Conservation (phyloP, 805 yeast species). For the Maudiozyma saulgeensis region DNA sequence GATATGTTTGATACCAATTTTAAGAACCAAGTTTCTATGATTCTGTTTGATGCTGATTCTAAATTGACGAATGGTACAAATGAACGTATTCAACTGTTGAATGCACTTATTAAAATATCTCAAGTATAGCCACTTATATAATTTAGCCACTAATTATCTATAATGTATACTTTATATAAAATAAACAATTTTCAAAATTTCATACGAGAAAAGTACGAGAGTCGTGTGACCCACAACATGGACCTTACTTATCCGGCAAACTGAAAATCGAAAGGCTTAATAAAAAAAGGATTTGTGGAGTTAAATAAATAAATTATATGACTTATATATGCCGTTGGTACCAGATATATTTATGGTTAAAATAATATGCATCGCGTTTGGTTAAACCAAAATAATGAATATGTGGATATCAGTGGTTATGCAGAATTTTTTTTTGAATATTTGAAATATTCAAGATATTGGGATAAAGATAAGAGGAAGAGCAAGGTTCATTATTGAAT, state of each 20-base stretch:
- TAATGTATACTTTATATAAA: background rate
- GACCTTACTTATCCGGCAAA: background rate
- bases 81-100: slow-evolving; percentile 74
- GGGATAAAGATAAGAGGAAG: too few species aligned
- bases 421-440: too few species aligned
- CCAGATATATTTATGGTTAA: background rate
- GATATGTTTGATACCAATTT: slow-evolving; percentile 40
- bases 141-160: background rate
- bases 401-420: too few species aligned
- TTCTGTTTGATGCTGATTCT: slow-evolving; percentile 66
- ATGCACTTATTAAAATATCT: slow-evolving; percentile 48
- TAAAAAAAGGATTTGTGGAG: background rate
- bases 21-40: slow-evolving; percentile 56
- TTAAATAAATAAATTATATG: background rate
- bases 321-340: background rate
- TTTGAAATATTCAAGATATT: too few species aligned
- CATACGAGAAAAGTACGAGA: too few species aligned
- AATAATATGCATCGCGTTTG: background rate
- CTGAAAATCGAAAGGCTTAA: background rate
- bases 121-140: slow-evolving; percentile 10
- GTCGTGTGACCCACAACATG: too few species aligned
- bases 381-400: background rate
- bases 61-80: slow-evolving; percentile 77
- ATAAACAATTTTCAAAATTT: background rate
- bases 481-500: too few species aligned